Base-by-base conservation (phyloP, 1,284 basidiomycete species). In the Entoloma clypeatum region DNA sequence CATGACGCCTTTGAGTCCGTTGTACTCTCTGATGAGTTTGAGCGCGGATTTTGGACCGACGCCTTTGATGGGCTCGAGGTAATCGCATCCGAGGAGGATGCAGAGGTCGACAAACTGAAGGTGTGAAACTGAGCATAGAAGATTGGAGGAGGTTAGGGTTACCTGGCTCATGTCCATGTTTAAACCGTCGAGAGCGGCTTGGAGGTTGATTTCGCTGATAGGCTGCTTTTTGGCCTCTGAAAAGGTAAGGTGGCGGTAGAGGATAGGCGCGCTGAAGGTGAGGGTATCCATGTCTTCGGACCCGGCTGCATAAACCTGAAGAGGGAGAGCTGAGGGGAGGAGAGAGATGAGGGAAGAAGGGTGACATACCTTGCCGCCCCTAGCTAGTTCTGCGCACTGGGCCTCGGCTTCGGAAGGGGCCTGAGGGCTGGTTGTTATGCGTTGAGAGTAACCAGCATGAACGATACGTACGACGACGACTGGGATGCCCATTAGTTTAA, bases 201-300 rank as follows among this genome's bases (percentile, higher is more conserved):
- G 64, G 2, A 99, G 81, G 51, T 80, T 79, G 47, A 99, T 92
- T 59, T 98, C 92, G 51, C 83, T 87, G 52, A 99, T 98, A n/a
- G 96, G 95, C 54, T 91, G 82, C 62, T 98, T 99, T 64, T 96
- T 94, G 18, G 93, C 93, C 61, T 99, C 96, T n/a, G 91, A 94
- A 63, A 98, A 97, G 5, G 96, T 99, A 39, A 99, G 79, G 64
- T 98, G 95, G 34, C 95, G 91, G 51, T 91, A 85, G 7, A 99
- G 74, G 39, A 96, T 85, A 0, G 95, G 94, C 1, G 95, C 72
- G 52, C 81, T 77, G 70, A 99, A 99, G 0, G 96, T 99, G 30
- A 99, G 79, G 3, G 96, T 99, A 58, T 99, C 96, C 96, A 99
- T 99, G 61, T 99, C 96, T 67, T 99, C 96, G 0, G 93, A 97